Conservation (phyloP, 2,329 filamentous ascomycete species). For the Aspergillus candidus region DNA sequence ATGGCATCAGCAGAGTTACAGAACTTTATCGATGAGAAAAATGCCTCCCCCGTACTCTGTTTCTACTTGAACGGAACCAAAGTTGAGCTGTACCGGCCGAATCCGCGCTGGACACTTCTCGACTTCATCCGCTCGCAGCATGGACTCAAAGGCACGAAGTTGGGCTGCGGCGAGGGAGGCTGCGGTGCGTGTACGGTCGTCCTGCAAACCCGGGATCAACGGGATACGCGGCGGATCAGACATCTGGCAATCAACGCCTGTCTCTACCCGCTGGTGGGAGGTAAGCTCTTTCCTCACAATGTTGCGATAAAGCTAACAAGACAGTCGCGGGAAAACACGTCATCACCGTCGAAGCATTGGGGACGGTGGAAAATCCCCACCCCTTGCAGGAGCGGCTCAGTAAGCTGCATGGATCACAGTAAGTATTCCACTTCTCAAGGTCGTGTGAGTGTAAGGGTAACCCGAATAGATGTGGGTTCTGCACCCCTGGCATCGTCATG, state of each 20-base stretch:
- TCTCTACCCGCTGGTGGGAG: conserved; percentile 73
- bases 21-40: no score
- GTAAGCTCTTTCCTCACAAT: conserved; percentile 4
- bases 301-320: neutral
- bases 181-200: conserved; percentile 87
- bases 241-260: conserved; percentile 87
- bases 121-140: conserved; percentile 62
- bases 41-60: conserved; percentile 49
- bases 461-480: conserved; percentile 60
- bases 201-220: conserved; percentile 34
- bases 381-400: conserved; percentile 79
- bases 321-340: conserved; percentile 84
- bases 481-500: conserved; percentile 87
- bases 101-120: conserved; percentile 77
- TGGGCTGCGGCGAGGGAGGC: conserved; percentile 67
- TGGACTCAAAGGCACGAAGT: conserved; percentile 80
- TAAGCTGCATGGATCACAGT: conserved; percentile 75
- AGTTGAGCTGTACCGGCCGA: conserved; percentile 59
- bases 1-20: no score
- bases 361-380: conserved; percentile 71
- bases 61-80: conserved; percentile 86
- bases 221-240: conserved; percentile 67
- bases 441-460: neutral
- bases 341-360: conserved; percentile 86
- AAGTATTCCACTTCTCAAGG: neutral